These are phyloP conservation scores for Ceratocystis variospora DNA, from an alignment of 2,329 filamentous ascomycete species.

Conservation along the genomic window DNA sequence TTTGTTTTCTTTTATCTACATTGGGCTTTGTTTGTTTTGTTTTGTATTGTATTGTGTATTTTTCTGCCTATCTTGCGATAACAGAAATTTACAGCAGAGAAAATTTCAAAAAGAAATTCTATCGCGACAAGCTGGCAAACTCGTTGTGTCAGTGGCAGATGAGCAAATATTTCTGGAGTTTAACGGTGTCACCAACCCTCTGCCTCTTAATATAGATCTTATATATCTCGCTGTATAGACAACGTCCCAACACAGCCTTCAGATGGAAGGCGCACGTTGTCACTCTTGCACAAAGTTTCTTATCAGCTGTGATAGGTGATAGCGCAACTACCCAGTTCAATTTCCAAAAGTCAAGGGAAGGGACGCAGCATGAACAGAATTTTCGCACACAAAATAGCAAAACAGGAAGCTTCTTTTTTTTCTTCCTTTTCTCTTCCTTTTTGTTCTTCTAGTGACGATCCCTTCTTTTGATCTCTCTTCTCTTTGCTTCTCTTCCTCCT, in stretches of 20 bases:
- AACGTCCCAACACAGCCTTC: background rate
- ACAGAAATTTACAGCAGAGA: background rate
- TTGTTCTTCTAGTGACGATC: background rate
- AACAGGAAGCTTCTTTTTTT: background rate
- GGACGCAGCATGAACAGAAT: conserved; percentile 2
- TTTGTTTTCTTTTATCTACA: background rate
- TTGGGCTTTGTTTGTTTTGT: background rate
- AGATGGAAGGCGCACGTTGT: conserved; percentile 6
- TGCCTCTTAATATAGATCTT: background rate
- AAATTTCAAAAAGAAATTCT: background rate
- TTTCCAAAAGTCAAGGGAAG: conserved; percentile 2
- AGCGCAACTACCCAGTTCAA: conserved; percentile 6
- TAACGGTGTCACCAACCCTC: background rate
- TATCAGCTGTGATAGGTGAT: conserved; percentile 1
- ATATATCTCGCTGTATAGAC: background rate
- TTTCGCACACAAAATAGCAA: conserved; percentile 3
- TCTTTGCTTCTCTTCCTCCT: background rate
- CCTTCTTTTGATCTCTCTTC: background rate
- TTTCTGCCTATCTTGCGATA: background rate
- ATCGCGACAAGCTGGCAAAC: no score
- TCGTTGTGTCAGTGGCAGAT: background rate
- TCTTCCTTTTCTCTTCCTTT: background rate
- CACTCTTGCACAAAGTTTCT: conserved; percentile 9
- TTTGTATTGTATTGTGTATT: background rate
- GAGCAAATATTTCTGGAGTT: background rate